Evolutionary conservation across 306 rosid species (phyloP), one percentile per base, ranked within the genome.

Genomic region (Mucuna pruriens): DNA sequence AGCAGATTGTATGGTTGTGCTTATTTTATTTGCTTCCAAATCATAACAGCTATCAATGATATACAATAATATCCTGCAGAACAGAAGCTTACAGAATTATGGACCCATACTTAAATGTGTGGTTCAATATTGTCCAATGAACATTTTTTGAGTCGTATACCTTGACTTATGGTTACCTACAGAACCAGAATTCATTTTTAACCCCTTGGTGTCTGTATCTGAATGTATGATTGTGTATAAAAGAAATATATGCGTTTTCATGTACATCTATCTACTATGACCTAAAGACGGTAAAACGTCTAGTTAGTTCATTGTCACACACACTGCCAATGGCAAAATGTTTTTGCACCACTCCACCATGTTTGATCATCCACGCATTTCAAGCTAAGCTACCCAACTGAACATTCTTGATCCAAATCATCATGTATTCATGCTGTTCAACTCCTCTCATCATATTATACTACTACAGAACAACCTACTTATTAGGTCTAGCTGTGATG

Each of bases 1-100:
- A 55, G 44, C 45, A 16, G 17, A 19, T 61, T 72, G 80, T 78
- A 62, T 65, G 76, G 5, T 71, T 78, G 79, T 77, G 75, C 58
- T 83, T 77, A 77, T 38, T 71, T 83, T 71, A 77, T 58, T 66
- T 79, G 81, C 44, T 40, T 79, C 78, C 40, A 57, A 45, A 67
- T 25, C 49, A 64, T 71, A 65, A 15, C 7, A 39, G 19, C 40
- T 63, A 81, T 46, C 60, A 16, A 48, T 6, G 33, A 36, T 29
- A 31, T 33, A 15, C 64, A 51, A 26, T 44, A 51, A 26, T 44
- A 82, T 75, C 39, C 51, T 42, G 4, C 11, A 55, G 16, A 74
- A 40, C 11, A 55, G 16, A 74, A 40, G 31, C 80, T 80, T 31
- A 51, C 46, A 26, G 44, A 12, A 17, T 36, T 39, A 67, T 54